Percentiles rank a stretch among this genome's conserved stretches.
phyloP scores from a whole-genome alignment of 805 yeast species.

The Saturnispora gosingensis region DNA sequence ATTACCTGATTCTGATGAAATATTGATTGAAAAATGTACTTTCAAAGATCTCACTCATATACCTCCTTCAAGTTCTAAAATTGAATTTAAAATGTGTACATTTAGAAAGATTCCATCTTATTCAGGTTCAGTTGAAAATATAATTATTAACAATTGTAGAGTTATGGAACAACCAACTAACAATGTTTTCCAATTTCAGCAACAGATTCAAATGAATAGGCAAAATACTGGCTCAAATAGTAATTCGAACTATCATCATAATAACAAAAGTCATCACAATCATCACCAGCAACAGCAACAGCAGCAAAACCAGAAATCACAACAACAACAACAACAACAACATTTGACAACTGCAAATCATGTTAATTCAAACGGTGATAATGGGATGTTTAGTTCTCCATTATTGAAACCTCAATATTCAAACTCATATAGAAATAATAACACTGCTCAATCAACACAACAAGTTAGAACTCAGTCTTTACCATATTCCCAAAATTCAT shows the following conservation, averaged over 20 bases:
- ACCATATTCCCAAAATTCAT: not conserved
- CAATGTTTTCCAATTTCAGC: slow-evolving; percentile 20
- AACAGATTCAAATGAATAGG: slow-evolving; percentile 14
- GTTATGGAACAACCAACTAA: slow-evolving; percentile 25
- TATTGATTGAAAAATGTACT: slow-evolving; percentile 25
- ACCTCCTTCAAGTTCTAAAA: slow-evolving; percentile 15
- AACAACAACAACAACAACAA: slow-evolving; percentile 1
- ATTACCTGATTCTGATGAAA: slow-evolving; percentile 22
- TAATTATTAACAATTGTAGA: slow-evolving; percentile 22
- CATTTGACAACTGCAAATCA: slow-evolving; percentile 1
- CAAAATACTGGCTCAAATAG: slow-evolving; percentile 4
- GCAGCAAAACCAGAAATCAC: slow-evolving; percentile 5
- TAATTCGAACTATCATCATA: slow-evolving; percentile 1
- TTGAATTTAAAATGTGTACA: slow-evolving; percentile 27
- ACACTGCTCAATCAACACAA: slow-evolving; percentile 1
- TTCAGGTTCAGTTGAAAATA: slow-evolving; percentile 22
- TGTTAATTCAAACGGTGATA: not conserved
- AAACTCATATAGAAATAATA: not conserved
- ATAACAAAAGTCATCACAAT: not conserved
- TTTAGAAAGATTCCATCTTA: slow-evolving; percentile 23
- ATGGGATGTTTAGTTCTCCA: slow-evolving; percentile 5
- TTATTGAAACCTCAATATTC: slow-evolving; percentile 6
- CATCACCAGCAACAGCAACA: slow-evolving; percentile 5
- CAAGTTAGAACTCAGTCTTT: slow-evolving; percentile 7
- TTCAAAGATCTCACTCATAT: slow-evolving; percentile 22